Conservation (phyloP, 2,329 filamentous ascomycete genomes). For the Cytospora piceicola region DNA sequence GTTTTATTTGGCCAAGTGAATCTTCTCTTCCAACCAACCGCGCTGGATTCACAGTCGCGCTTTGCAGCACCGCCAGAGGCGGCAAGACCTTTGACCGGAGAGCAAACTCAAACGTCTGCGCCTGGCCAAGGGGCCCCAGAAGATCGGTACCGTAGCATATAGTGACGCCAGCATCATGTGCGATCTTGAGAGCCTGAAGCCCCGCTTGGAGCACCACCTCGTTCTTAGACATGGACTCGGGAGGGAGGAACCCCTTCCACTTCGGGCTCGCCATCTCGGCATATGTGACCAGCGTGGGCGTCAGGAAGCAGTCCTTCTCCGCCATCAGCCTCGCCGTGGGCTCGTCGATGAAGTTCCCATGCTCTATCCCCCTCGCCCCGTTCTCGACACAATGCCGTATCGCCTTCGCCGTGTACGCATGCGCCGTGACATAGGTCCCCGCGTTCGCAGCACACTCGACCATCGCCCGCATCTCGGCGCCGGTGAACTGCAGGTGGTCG, state of each 20-base stretch:
- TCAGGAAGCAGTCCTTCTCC: conserved; percentile 51
- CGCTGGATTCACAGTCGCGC: conserved; percentile 56
- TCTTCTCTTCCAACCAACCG: conserved; percentile 48
- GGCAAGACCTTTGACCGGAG: conserved; percentile 49
- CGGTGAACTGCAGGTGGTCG: conserved; percentile 56
- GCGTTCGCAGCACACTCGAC: conserved; percentile 49
- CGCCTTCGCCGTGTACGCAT: conserved; percentile 55
- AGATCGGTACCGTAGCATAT: conserved; percentile 60
- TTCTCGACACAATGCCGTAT: conserved; percentile 56
- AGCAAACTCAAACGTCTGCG: conserved; percentile 55
- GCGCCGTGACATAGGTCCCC: conserved; percentile 56
- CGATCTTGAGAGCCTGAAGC: conserved; percentile 49
- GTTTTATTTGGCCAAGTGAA: conserved; percentile 51
- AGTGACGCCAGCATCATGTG: conserved; percentile 53
- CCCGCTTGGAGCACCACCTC: conserved; percentile 50
- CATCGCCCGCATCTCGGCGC: conserved; percentile 56
- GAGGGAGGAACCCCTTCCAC: conserved; percentile 47
- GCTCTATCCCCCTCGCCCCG: conserved; percentile 54
- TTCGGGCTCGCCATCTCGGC: conserved; percentile 48
- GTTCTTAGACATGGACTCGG: conserved; percentile 51
- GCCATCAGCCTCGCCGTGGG: conserved; percentile 52
- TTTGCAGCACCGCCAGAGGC: conserved; percentile 50
- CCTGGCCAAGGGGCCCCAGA: conserved; percentile 51
- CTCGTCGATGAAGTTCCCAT: conserved; percentile 45
- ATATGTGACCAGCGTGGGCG: conserved; percentile 57